Evolutionary conservation across 2,329 filamentous ascomycete species (phyloP), one percentile per base, ranked within the genome.

Genomic region (Colletotrichum sp.): DNA sequence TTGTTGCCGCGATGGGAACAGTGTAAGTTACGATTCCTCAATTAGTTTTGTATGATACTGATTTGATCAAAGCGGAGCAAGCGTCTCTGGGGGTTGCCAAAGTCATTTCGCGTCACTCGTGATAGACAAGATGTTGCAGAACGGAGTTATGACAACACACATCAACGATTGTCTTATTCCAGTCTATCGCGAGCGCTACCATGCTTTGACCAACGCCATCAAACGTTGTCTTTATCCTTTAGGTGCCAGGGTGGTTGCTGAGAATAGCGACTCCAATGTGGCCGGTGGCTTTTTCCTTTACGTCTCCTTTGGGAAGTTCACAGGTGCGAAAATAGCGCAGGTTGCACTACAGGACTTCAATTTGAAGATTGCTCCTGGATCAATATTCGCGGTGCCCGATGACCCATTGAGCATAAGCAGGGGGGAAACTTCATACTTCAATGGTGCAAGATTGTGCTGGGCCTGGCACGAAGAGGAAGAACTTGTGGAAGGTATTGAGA

Each of bases 401-500:
- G 80, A 81, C 69, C 68, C 71, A 44, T 79, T 81, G 34, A 82
- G 84, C 67, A 82, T 83, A 48, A 85, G 78, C 48, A 74, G 78
- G 32, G 73, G 75, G 8, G 73, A 64, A 15, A 10, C 26, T 18
- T 48, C 64, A 3, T 24, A 71, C 24, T 71, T 83, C 16, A 83
- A 85, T 68, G 85, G 86, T 77, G 82, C 91, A 55, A 86, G 94
- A 52, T 82, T 96, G 24, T 95, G 92, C 76, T 96, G 94, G 83
- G 88, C 92, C 9, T 96, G 93, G 92, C 93, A 94, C 82, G 89
- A 92, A 4, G 92, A 93, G 80, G 87, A 89, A 22, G 87, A 90
- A 71, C 83, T 98, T n/a, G 88, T 86, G 0, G 93, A 96, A 80
- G 95, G 94, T 0, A 89, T 96, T 13, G 84, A 87, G 81, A 90